These are phyloP conservation scores for Sugiyamaella neomexicana DNA, from an alignment of 1,139 yeast species.

Conservation along the genomic window DNA sequence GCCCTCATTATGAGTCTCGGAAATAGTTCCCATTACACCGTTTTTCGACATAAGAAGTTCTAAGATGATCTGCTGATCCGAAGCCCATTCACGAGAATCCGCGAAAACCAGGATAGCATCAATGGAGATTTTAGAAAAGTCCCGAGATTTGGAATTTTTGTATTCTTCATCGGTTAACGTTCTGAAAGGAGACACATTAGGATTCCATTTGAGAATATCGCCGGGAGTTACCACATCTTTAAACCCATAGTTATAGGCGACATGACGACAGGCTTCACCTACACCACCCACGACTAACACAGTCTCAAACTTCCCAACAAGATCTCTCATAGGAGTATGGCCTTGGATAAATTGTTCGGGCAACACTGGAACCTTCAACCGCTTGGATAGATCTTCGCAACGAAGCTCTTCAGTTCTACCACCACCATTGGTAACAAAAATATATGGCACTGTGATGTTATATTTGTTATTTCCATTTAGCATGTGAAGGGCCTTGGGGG, in stretches of 20 bases:
- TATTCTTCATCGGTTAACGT: conserved; percentile 70
- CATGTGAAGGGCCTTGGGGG: conserved; percentile 65
- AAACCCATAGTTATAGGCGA: conserved; percentile 76
- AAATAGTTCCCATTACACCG: conserved; percentile 80
- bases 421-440: conserved; percentile 86
- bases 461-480: conserved; percentile 76
- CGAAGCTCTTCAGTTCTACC: conserved; percentile 76
- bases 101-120: conserved; percentile 80
- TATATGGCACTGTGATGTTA: conserved; percentile 78
- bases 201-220: conserved; percentile 81
- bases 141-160: conserved; percentile 55
- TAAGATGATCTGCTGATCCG: conserved; percentile 81
- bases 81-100: conserved; percentile 86
- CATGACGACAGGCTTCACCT: conserved; percentile 76
- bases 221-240: conserved; percentile 74
- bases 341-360: conserved; percentile 84
- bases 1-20: conserved; percentile 69
- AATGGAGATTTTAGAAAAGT: conserved; percentile 61
- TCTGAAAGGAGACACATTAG: conserved; percentile 79
- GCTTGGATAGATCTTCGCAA: conserved; percentile 62
- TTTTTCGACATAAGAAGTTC: conserved; percentile 70
- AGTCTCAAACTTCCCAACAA: conserved; percentile 62
- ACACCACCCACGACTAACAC: conserved; percentile 85
- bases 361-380: conserved; percentile 60
- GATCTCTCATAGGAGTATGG: conserved; percentile 84